These are phyloP conservation scores for Clarireedia sp. DNA, from an alignment of 2,329 filamentous ascomycete genomes.

Conservation along the genomic window DNA sequence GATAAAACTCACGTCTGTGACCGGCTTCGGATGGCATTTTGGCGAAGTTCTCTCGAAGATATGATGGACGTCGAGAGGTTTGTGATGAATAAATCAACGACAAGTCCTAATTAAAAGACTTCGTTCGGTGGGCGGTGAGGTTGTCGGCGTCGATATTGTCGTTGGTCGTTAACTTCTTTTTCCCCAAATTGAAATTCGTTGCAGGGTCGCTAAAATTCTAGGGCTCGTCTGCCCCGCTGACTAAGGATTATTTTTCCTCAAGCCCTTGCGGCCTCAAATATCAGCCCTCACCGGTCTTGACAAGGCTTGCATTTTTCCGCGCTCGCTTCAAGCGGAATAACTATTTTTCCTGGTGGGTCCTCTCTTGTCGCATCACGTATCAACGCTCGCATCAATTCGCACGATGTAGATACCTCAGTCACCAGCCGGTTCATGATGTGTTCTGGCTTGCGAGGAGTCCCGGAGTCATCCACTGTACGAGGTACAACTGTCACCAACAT, in stretches of 20 bases:
- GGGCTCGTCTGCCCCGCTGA: neutral
- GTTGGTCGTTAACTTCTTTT: conserved; percentile 12
- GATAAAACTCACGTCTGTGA: conserved; percentile 70
- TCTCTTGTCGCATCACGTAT: no score
- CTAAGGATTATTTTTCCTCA: neutral
- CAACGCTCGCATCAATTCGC: no score
- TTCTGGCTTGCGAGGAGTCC: neutral
- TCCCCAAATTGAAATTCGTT: neutral
- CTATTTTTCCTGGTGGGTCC: no score
- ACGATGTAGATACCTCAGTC: no score
- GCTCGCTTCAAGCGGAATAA: no score
- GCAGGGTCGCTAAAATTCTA: conserved; percentile 5
- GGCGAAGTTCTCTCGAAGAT: conserved; percentile 44
- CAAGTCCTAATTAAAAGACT: conserved; percentile 27
- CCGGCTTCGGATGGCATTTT: conserved; percentile 84
- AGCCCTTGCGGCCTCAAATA: no score
- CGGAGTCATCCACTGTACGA: neutral
- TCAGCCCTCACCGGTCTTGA: no score
- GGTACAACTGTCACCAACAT: neutral
- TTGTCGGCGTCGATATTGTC: conserved; percentile 27
- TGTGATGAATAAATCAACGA: conserved; percentile 21
- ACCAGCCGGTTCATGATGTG: neutral
- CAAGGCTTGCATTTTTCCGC: no score
- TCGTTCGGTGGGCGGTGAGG: conserved; percentile 19
- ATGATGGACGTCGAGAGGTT: conserved; percentile 33